Evolutionary conservation across 768 basidiomycete genomes (phyloP), one percentile per base, ranked within the genome.

Genomic region (Austroboletus eburneus): DNA sequence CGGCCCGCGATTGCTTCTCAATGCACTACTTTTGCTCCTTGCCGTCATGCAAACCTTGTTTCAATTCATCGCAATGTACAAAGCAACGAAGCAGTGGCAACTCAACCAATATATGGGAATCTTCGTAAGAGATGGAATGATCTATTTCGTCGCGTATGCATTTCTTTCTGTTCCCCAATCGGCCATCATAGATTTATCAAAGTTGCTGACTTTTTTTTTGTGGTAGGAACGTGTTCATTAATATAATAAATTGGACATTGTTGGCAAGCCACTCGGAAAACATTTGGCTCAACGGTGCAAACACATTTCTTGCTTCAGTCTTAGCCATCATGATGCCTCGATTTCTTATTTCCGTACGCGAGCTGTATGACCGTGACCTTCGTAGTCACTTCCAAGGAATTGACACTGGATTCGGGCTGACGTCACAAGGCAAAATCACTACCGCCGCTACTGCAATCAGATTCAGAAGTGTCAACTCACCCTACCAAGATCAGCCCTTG

Each of bases 101-200:
- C 17, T 18, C 5, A 58, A 45, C 21, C 43, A n/a, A 0, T 32
- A 21, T 14, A 46, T 58, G 39, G 8, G 27, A 12, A 25, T 48
- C 1, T 43, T 57, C n/a, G 9, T 38, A 10, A 39, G 32, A 5
- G 53, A 58, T 17, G 57, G 53, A 2, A n/a, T 43, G 1, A n/a
- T 38, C 3, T 58, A 58, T 37, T 58, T 55, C 17, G 1, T 51
- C n/a, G 27, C 49, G 57, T 58, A 33, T 4, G 57, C 46, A 6
- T 9, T 9, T 24, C 41, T 17, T 16, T n/a, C 14, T 34, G 5
- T 34, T 34, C 16, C 33, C 33, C 33, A 34, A 13, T 16, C 5
- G 27, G 7, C 33, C 16, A 34, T 34, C 5, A 8, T 14, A n/a
- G 12, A 34, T 34, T 34, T 34, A 7, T 29, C 29, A 29, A 34